Evolutionary conservation across 78 protist genomes (phyloP).

Genomic region (Pirum gemmata): DNA sequence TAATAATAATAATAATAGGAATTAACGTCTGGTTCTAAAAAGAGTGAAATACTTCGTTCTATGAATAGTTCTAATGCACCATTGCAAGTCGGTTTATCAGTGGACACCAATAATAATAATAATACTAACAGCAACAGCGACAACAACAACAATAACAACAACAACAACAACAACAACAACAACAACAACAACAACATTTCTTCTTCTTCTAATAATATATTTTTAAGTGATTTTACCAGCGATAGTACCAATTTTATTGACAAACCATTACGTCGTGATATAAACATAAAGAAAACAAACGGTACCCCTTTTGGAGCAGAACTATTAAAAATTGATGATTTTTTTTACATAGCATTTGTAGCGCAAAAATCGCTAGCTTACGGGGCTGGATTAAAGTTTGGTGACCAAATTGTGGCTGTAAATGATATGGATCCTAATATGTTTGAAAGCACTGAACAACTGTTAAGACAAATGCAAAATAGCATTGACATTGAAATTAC

Average conservation of each 20-base stretch:
- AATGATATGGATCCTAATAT: background rate
- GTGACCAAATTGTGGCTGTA: background rate
- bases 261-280: background rate
- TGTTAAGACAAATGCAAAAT: background rate
- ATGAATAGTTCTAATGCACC: too few relatives aligned
- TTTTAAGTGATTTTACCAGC: too few relatives aligned
- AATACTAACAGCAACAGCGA: too few relatives aligned
- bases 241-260: background rate
- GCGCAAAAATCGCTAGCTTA: background rate
- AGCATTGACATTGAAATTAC: background rate
- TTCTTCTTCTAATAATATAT: too few relatives aligned
- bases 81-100: too few relatives aligned
- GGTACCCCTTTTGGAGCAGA: background rate
- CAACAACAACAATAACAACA: too few relatives aligned
- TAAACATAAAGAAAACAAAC: background rate
- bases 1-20: too few relatives aligned
- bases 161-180: too few relatives aligned
- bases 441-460: background rate
- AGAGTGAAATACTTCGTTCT: too few relatives aligned
- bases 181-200: too few relatives aligned
- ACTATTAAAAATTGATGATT: background rate
- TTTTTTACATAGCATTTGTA: background rate
- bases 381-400: background rate
- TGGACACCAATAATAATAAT: too few relatives aligned
- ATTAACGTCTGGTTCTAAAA: too few relatives aligned